Base-by-base conservation (phyloP, 1,284 basidiomycete genomes). In the Somion occarium region DNA sequence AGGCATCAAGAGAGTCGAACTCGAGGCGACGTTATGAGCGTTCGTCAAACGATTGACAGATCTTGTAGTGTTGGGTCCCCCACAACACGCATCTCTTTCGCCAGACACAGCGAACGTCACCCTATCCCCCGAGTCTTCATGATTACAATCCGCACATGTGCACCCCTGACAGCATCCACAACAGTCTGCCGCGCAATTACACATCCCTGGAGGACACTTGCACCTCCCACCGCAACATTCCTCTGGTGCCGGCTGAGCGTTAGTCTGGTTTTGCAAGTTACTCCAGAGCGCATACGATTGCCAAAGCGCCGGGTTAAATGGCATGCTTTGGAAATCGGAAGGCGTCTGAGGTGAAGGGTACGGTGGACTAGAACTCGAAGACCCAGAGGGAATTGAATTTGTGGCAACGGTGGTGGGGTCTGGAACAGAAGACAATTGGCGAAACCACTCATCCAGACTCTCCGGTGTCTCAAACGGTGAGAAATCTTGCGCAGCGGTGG, bases 211-310 rank as follows among this genome's bases (percentile, higher is more conserved):
- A 0, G 76, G 74, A 45, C 69, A 71, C 5, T 66, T 64, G 50
- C 69, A 71, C 22, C 68, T 66, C 2, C 83, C 83, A 2, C 74
- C 76, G 61, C 84, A 86, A 57, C 83, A 86, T 59, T 82, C 76
- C 52, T 27, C 58, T 57, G 15, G 55, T 49, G 50, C 70, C 69
- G 27, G 72, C 64, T 13, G 70, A 64, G 30, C 60, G 58, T 0
- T 75, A 80, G 0, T 76, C 67, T 12, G 67, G 73, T 22, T 76
- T 41, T 63, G 55, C 80, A 74, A 65, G 73, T 74, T 1, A 76
- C 75, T 62, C 83, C 79, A 41, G 72, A 55, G 37, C 65, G 65
- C 26, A 68, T 52, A 38, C 65, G 64, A 64, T 68, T 48, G 69
- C 66, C 46, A 70, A 70, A 34, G 74, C 75, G 52, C 72, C 66